A percentile compares a stretch with the other conserved stretches of the same genome.
Evolutionary conservation across 78 protist species (phyloP).

Genomic region (Creolimax fragrantissima): DNA sequence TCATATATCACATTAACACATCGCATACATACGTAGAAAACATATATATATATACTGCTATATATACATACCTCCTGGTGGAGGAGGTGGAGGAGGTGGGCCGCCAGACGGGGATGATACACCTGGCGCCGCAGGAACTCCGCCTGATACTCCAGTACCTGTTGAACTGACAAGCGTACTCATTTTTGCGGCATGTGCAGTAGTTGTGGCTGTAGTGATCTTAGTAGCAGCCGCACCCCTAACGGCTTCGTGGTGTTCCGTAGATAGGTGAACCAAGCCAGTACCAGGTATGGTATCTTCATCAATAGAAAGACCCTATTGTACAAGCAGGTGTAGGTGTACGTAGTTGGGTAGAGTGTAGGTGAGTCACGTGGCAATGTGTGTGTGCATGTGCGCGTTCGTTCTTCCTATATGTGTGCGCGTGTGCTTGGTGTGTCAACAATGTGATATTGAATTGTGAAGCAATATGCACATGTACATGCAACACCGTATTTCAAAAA

Average conservation of each 20-base stretch:
- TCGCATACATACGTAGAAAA: neutral
- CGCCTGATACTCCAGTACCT: neutral
- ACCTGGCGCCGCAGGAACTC: neutral
- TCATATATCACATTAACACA: neutral
- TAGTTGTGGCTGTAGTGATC: neutral
- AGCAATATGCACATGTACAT: no score
- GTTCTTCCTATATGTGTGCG: no score
- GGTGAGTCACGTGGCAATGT: no score
- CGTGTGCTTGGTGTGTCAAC: no score
- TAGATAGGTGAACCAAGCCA: neutral
- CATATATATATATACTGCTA: neutral
- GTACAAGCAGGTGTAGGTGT: no score
- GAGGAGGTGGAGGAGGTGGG: constrained; percentile 6
- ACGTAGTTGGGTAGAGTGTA: no score
- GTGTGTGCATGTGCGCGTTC: no score
- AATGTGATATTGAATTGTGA: no score
- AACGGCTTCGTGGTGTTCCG: neutral
- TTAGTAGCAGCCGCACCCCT: neutral
- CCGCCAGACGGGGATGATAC: neutral
- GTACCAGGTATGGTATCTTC: neutral
- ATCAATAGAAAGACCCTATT: neutral
- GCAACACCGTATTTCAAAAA: no score
- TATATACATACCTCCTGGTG: neutral
- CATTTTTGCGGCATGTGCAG: neutral
- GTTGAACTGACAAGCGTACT: no score